phyloP scores from a whole-genome alignment of 164 flowering plant genomes.

The Macadamia tetraphylla region DNA sequence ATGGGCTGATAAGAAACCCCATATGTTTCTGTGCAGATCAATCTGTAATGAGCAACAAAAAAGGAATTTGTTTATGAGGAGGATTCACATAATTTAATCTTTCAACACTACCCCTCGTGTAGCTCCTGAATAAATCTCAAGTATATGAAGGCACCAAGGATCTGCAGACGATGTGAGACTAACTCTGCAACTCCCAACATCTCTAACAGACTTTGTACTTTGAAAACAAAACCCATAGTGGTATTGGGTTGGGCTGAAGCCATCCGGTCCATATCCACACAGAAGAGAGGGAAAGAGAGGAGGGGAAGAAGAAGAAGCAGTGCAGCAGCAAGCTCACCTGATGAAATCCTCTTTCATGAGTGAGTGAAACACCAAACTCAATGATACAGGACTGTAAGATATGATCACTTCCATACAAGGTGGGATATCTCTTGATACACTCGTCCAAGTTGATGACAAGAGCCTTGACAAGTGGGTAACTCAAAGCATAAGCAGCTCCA shows the following conservation, averaged over 20 bases:
- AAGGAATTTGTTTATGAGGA: neutral
- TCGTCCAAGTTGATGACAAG: slow-evolving; percentile 37
- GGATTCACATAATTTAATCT: too few species aligned
- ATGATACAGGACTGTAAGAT: slow-evolving; percentile 41
- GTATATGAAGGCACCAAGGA: too few species aligned
- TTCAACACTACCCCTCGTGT: too few species aligned
- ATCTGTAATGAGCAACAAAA: slow-evolving; percentile 27
- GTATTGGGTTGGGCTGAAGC: too few species aligned
- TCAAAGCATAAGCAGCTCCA: slow-evolving; percentile 64
- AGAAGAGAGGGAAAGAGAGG: too few species aligned
- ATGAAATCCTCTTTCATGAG: slow-evolving; percentile 53
- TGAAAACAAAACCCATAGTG: too few species aligned
- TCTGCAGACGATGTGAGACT: too few species aligned
- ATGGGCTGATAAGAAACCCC: slow-evolving; percentile 59
- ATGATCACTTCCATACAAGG: slow-evolving; percentile 36
- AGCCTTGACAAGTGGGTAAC: slow-evolving; percentile 45
- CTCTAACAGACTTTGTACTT: too few species aligned
- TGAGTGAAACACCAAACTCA: slow-evolving; percentile 54
- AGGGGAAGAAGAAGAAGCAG: too few species aligned
- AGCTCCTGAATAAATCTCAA: too few species aligned
- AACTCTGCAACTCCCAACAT: too few species aligned
- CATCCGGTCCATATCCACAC: too few species aligned
- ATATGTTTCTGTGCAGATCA: slow-evolving; percentile 50
- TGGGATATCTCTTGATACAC: slow-evolving; percentile 46
- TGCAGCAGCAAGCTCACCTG: slow-evolving; percentile 35